Conservation (phyloP, 805 yeast genomes). For the Lachancea cidri region DNA sequence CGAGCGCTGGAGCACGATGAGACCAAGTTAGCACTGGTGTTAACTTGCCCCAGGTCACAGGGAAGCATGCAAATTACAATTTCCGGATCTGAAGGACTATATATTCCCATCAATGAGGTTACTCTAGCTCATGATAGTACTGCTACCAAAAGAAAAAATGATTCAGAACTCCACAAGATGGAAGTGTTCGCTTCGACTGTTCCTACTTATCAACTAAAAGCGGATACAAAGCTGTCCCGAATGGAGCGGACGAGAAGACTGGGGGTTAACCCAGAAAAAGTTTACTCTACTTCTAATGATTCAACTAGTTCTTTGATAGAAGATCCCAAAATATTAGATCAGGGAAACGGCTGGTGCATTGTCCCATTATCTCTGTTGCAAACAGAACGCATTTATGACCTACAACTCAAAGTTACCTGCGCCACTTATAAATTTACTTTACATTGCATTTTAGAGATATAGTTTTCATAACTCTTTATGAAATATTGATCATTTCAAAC, state of each 20-base stretch:
- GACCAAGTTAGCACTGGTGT: slow-evolving; percentile 2
- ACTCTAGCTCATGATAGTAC: not conserved
- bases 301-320: not conserved
- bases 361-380: slow-evolving; percentile 2
- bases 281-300: not conserved
- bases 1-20: not conserved
- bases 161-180: not conserved
- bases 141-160: not conserved
- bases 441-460: not conserved
- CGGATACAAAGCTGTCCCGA: not conserved
- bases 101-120: slow-evolving; percentile 4
- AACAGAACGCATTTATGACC: not conserved
- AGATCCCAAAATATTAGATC: slow-evolving; percentile 1
- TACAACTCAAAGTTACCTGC: not conserved
- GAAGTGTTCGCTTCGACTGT: not conserved
- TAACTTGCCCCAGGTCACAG: not conserved
- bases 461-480: not conserved
- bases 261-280: not conserved
- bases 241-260: not conserved
- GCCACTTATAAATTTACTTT: not conserved
- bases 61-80: not conserved
- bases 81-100: slow-evolving; percentile 2
- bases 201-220: slow-evolving; percentile 5
- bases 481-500: not conserved
- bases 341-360: slow-evolving; percentile 9